Evolutionary conservation across 2,329 filamentous ascomycete genomes (phyloP), one percentile per base, ranked within the genome.

Genomic region (Phialophora macrospora): DNA sequence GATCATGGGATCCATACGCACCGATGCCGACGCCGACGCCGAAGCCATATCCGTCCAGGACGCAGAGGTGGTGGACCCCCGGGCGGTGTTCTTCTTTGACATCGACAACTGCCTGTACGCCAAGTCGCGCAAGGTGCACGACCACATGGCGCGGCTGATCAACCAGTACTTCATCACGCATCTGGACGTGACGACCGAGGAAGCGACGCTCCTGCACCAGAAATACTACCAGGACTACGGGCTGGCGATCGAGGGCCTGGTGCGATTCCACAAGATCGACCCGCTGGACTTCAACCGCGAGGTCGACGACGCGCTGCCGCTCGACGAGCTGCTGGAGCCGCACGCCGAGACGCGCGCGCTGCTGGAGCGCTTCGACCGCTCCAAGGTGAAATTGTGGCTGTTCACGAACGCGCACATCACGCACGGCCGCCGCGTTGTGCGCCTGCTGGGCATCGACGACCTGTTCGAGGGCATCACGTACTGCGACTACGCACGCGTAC

Each of bases 81-180:
- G 70, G 41, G 68, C 70, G 1, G 82, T 91, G 22, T 85, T 88
- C 77, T 88, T 87, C 78, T 98, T 97, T 75, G 95, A 99, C 76
- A 98, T 99, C 75, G 95, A 99, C 83, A 99, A 99, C 76, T 99
- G 96, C 79, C 86, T 98, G 63, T 98, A 97, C 75, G 88, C 93
- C 0, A 93, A 90, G 79, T 93, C 91, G 75, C 87, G 87, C 71
- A 90, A 90, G 72, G 92, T 99, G 54, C 91, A 96, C 75, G 89
- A 96, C 75, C 84, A 91, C 75, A 98, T 99, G 95, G 88, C 88
- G 38, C 84, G 88, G 60, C 83, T 97, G 68, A 99, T 98, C 75
- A 84, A 88, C 75, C 75, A 82, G 63, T 89, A 87, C 76, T 88
- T 89, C 73, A 77, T 84, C 69, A 81, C 79, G 60, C 92, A 97